Evolutionary conservation across 768 basidiomycete genomes (phyloP).

Genomic region (Saitozyma podzolica): DNA sequence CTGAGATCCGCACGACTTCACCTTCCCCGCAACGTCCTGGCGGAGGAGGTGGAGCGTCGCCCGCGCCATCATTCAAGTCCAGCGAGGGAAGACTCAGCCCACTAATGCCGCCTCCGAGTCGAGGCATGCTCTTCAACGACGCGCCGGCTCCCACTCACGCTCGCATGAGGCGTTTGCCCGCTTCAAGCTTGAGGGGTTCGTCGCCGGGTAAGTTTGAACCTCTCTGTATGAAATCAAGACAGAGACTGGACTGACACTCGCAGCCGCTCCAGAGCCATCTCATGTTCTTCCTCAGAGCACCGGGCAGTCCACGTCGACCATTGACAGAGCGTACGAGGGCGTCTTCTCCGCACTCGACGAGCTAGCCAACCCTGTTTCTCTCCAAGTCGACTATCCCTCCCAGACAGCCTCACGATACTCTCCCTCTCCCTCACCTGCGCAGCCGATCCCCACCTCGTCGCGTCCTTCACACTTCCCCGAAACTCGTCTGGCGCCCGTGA

Average conservation of each 20-base stretch:
- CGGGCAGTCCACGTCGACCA: slow-evolving; percentile 35
- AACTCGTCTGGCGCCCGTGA: slow-evolving; percentile 28
- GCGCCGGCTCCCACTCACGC: slow-evolving; percentile 2
- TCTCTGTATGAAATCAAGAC: too few species aligned
- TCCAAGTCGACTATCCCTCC: not conserved
- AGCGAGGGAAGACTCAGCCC: not conserved
- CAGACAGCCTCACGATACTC: too few species aligned
- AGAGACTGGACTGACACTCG: too few species aligned
- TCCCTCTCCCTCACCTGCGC: too few species aligned
- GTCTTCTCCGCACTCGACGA: slow-evolving; percentile 39
- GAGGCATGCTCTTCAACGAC: too few species aligned
- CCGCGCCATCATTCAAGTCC: slow-evolving; percentile 1
- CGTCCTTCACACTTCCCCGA: slow-evolving; percentile 11
- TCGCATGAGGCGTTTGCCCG: too few species aligned
- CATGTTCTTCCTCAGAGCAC: slow-evolving; percentile 27
- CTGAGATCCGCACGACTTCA: slow-evolving; percentile 39
- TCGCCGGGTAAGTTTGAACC: too few species aligned
- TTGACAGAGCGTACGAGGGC: slow-evolving; percentile 44
- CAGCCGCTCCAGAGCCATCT: not conserved
- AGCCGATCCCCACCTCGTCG: too few species aligned
- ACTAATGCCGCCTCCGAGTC: too few species aligned
- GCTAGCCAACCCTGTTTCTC: slow-evolving; percentile 15
- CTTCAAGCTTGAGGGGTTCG: too few species aligned
- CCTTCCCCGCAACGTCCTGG: slow-evolving; percentile 32
- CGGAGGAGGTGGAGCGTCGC: not conserved